phyloP scores from a whole-genome alignment of 306 rosid genomes.

The Fragaria ananassa region DNA sequence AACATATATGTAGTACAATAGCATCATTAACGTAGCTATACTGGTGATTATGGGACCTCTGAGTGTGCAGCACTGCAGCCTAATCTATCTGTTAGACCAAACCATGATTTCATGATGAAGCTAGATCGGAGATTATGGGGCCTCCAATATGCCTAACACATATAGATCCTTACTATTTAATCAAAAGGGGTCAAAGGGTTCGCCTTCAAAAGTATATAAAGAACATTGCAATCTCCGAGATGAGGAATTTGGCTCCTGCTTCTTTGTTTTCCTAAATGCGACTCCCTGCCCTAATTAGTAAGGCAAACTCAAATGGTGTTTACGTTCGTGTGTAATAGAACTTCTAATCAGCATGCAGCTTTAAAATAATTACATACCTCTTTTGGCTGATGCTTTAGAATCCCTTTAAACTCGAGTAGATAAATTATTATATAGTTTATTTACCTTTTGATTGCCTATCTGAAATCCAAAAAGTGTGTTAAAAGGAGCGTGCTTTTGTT shows the following conservation, averaged over 20 bases:
- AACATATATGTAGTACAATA: not conserved
- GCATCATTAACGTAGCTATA: not conserved
- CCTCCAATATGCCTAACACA: not conserved
- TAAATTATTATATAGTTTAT: constrained; percentile 6
- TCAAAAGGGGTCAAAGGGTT: not conserved
- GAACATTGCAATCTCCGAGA: not conserved
- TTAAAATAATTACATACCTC: not conserved
- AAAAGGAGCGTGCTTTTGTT: constrained; percentile 26
- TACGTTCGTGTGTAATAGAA: not conserved
- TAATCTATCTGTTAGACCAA: not conserved
- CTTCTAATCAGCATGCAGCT: constrained; percentile 21
- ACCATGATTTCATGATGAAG: not conserved
- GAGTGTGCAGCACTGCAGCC: not conserved
- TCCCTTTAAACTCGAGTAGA: constrained; percentile 23
- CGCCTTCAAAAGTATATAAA: not conserved
- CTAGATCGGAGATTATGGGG: not conserved
- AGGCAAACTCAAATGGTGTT: not conserved
- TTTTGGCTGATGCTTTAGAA: constrained; percentile 22
- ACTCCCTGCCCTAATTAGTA: not conserved
- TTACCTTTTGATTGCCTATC: constrained; percentile 7
- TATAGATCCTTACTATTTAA: not conserved
- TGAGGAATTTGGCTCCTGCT: constrained; percentile 15
- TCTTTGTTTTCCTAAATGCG: not conserved
- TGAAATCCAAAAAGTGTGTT: constrained; percentile 9
- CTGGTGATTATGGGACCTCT: not conserved